Evolutionary conservation across 768 basidiomycete genomes (phyloP), one percentile per base, ranked within the genome.

Genomic region (Amanita pallidorosea): DNA sequence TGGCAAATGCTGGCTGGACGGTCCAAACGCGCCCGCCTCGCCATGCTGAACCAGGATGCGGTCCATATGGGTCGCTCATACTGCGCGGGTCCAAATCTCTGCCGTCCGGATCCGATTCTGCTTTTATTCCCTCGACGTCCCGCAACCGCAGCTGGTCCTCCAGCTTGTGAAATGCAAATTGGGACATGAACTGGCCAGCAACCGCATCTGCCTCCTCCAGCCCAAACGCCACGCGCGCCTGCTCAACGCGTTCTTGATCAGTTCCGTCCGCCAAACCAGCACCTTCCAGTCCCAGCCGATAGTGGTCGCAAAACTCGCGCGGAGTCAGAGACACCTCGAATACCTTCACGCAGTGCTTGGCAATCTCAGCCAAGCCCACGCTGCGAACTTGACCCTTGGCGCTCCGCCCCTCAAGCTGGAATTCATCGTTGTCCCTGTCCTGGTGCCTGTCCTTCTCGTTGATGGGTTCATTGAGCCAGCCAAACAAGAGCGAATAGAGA

Each of bases 391-490:
- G 95, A 0, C 88, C 88, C 64, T 93, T 95, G 45, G 97, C 85
- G 37, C 85, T 83, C 42, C 93, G 74, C 9, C 89, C 88, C 69
- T 98, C 95, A 47, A 97, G 70, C 63, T 97, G 94, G 22, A 48
- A 48, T 13, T 48, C 47, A 6, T 48, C 47, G 1, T 73, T 70
- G 0, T 76, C 75, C 12, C 77, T 70, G 17, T 73, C 71, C n/a
- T n/a, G n/a, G n/a, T n/a, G n/a, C 54, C 71, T 71, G 37, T 80
- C 76, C 45, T 80, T 74, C 54, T 69, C 67, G 63, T 98, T 98
- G 71, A 98, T 85, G 62, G 90, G 80, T 62, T 98, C 96, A 63
- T 94, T 95, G 53, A 98, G 67, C 94, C 94, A 98, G 2, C 90
- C 83, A 60, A 98, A 98, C 17, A 97, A 77, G 2, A 99, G 78